Evolutionary conservation across 805 yeast species (phyloP).

Genomic region (Lipomyces yamadae): DNA sequence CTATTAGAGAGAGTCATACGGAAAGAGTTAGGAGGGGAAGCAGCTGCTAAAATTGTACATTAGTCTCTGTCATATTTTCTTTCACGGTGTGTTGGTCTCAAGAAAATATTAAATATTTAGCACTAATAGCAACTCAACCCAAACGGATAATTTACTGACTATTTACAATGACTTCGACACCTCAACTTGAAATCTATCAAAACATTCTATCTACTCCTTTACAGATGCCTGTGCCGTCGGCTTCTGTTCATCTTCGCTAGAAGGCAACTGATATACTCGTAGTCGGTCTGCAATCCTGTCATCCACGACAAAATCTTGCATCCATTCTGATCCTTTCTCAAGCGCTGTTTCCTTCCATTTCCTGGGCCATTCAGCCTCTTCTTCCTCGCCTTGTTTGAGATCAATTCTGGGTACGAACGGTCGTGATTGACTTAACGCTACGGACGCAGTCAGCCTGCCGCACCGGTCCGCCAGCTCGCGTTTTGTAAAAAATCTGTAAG

Average conservation of each 20-base stretch:
- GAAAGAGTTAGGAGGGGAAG: conserved; percentile 39
- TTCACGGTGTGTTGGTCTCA: neutral
- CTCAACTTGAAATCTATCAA: too few species aligned
- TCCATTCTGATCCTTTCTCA: conserved; percentile 85
- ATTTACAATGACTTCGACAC: neutral
- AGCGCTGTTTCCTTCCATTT: conserved; percentile 81
- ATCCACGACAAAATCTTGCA: conserved; percentile 71
- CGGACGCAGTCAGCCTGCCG: conserved; percentile 59
- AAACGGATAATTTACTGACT: neutral
- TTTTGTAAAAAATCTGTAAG: conserved; percentile 76
- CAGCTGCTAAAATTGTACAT: conserved; percentile 32
- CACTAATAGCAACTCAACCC: neutral
- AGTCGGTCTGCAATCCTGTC: conserved; percentile 63
- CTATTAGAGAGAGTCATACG: conserved; percentile 43
- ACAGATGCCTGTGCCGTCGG: neutral
- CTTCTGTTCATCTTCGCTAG: conserved; percentile 7
- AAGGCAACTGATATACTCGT: conserved; percentile 42
- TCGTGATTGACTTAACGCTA: conserved; percentile 59
- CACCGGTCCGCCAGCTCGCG: conserved; percentile 72
- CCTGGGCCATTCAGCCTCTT: conserved; percentile 85
- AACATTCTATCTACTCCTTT: neutral
- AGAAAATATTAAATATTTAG: neutral
- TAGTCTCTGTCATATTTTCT: conserved; percentile 5
- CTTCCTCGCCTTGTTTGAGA: conserved; percentile 55
- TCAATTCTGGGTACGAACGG: conserved; percentile 56